Percentiles rank a stretch among this genome's conserved stretches.
These are phyloP conservation scores for Cenococcum geophilum DNA, from an alignment of 495 filamentous ascomycete genomes.

Conservation along the genomic window DNA sequence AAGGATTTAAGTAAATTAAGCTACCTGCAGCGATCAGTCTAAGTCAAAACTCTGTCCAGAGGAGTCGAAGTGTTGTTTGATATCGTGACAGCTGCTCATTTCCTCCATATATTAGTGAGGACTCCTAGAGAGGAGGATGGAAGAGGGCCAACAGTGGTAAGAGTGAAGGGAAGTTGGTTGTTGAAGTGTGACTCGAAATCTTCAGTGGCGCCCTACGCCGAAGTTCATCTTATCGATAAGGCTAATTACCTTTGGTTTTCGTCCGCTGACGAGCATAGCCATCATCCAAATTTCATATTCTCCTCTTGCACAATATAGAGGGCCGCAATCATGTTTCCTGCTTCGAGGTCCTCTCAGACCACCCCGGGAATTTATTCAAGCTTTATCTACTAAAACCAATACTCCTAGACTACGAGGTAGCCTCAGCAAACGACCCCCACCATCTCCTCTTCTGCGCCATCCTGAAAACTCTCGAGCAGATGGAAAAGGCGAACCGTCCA, in stretches of 20 bases:
- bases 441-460: not conserved
- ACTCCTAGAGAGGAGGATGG: too few relatives aligned
- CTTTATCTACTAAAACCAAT: slow-evolving; percentile 3
- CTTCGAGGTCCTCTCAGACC: slow-evolving; percentile 14
- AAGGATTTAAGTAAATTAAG: too few relatives aligned
- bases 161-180: too few relatives aligned
- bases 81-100: not conserved
- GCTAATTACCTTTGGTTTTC: too few relatives aligned
- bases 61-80: not conserved
- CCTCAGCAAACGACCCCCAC: not conserved
- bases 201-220: not conserved
- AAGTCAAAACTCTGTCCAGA: not conserved
- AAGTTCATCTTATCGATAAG: not conserved
- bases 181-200: not conserved
- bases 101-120: not conserved
- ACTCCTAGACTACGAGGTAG: slow-evolving; percentile 5
- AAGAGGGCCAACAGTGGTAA: too few relatives aligned
- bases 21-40: slow-evolving; percentile 1
- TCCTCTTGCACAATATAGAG: not conserved
- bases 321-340: not conserved
- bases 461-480: slow-evolving; percentile 1
- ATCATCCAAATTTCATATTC: not conserved
- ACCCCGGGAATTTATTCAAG: not conserved
- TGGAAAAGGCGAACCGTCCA: slow-evolving; percentile 9
- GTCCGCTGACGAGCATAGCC: too few relatives aligned